Percentiles rank a stretch among this genome's conserved stretches.
Evolutionary conservation across 2,329 filamentous ascomycete genomes (phyloP).

Genomic region (Stachybotrys chartarum): DNA sequence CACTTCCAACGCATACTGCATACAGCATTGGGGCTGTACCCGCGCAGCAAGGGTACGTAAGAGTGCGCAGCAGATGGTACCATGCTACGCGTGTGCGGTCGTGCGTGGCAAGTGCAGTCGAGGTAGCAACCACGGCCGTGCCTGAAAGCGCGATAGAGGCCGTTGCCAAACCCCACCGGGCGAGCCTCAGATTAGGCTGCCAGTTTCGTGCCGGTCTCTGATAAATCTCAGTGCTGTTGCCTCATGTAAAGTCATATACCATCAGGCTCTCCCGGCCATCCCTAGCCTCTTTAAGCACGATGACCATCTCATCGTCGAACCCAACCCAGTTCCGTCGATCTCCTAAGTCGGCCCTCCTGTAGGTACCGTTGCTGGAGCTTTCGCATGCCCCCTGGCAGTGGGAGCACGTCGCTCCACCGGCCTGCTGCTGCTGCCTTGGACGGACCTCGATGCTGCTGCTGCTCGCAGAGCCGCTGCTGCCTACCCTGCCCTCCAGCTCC

Average conservation of each 20-base stretch:
- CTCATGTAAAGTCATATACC: constrained; percentile 78
- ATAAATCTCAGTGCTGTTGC: neutral
- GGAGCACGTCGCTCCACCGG: neutral
- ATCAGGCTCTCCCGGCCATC: constrained; percentile 66
- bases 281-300: constrained; percentile 67
- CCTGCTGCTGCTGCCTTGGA: constrained; percentile 21
- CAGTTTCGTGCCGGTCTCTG: neutral
- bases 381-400: neutral
- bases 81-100: no score
- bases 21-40: no score
- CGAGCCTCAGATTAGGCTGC: neutral
- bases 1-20: no score
- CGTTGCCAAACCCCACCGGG: neutral
- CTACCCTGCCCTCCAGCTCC: constrained; percentile 71
- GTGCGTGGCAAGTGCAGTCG: no score
- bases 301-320: constrained; percentile 89
- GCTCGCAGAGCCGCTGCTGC: constrained; percentile 29
- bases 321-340: constrained; percentile 62
- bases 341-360: constrained; percentile 25
- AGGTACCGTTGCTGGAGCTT: neutral
- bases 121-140: neutral
- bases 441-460: constrained; percentile 49
- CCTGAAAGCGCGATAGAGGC: neutral
- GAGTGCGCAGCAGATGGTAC: no score
- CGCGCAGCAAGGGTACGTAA: no score